Evolutionary conservation across 2,329 filamentous ascomycete genomes (phyloP), one percentile per base, ranked within the genome.

Genomic region (Pezicula neosporulosa): DNA sequence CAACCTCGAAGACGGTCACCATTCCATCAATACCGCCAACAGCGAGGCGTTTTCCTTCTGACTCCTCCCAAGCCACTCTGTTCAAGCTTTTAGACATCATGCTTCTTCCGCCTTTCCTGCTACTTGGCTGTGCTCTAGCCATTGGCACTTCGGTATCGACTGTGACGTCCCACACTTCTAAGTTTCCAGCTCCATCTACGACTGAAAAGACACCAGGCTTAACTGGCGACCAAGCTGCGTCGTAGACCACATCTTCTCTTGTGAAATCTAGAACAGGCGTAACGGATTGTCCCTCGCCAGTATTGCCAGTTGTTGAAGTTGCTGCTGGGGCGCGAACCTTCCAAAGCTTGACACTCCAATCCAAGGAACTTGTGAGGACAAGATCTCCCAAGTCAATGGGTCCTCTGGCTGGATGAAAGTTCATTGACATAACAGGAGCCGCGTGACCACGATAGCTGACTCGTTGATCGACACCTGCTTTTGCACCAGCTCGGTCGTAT

Each of bases 281-380:
- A 28, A 93, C 84, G 1, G 71, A 66, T 55, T 81, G 75, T 13
- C 74, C 60, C 18, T 72, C 71, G 0, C 68, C 70, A 38, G 72
- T 75, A 13, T 75, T 70, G 13, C 71, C 65, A 12, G 72, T 72
- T 6, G 86, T 86, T 15, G 82, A 83, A 4, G 83, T 86, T 2
- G 87, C 86, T 0, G 87, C 87, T 1, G 89, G 89, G 1, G 90
- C 86, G 38, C 91, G 87, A 13, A 96, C 88, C 70, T 94, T 94
- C 94, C 94, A 99, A 15, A 99, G 77, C 72, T 96, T 97, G 60
- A 97, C 91, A 60, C 87, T 95, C 94, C 94, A 99, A 73, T 99
- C 94, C 7, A 99, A 78, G 41, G 89, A 93, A 4, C 90, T 89
- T n/a, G 87, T 92, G 46, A 99, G 81, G 53, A 97, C 90, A 6